A percentile compares a stretch with the other conserved stretches of the same genome.
Conservation (phyloP, 208 protist genomes). For the Trypanosomatidae sp. region DNA sequence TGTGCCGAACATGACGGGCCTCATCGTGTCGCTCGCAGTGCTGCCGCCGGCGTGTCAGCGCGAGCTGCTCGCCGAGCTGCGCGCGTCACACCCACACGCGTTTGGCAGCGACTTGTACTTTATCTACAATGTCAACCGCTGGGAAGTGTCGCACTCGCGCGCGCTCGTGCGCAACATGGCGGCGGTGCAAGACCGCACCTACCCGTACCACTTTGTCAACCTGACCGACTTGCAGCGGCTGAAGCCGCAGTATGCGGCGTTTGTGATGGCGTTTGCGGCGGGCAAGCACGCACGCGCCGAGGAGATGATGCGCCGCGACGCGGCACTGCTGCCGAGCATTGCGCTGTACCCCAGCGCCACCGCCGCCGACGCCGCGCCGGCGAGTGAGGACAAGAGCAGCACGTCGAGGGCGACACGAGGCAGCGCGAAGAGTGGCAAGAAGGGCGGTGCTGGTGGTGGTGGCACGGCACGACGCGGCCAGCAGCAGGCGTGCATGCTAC, state of each 20-base stretch:
- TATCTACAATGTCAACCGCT: constrained; percentile 76
- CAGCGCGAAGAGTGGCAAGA: no score
- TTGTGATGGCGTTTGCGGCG: constrained; percentile 5
- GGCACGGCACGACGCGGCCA: no score
- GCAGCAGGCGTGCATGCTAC: no score
- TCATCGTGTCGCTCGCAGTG: constrained; percentile 57
- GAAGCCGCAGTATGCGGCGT: constrained; percentile 23
- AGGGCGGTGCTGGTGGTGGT: no score
- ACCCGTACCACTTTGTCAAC: constrained; percentile 85
- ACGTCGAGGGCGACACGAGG: no score
- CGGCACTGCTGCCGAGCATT: constrained; percentile 2
- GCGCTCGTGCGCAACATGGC: constrained; percentile 78
- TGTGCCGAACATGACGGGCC: constrained; percentile 66
- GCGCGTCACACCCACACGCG: constrained; percentile 26
- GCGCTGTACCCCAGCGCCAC: no score
- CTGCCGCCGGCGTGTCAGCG: constrained; percentile 20
- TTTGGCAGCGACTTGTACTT: constrained; percentile 68
- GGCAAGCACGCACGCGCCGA: neutral
- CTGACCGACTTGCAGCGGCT: constrained; percentile 43
- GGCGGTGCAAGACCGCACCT: constrained; percentile 45
- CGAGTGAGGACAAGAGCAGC: no score
- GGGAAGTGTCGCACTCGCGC: constrained; percentile 69
- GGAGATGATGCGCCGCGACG: neutral
- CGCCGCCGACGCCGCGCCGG: no score
- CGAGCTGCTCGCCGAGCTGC: constrained; percentile 42